Evolutionary conservation across 2,329 filamentous ascomycete genomes (phyloP).

Genomic region (Cyphellophora attinorum): DNA sequence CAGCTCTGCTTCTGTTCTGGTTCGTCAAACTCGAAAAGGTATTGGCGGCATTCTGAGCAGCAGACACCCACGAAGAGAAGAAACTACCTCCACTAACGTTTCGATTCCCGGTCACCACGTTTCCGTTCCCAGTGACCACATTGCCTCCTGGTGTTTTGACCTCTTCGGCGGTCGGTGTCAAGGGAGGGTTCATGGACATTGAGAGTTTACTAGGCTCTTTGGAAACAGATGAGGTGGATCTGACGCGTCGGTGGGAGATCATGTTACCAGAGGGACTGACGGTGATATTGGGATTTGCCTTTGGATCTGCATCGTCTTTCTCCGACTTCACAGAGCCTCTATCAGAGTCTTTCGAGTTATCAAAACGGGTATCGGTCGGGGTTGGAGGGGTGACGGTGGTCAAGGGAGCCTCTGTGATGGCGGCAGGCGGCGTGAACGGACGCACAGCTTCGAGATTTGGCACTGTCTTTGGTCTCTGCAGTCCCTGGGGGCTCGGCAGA

Average conservation of each 20-base stretch:
- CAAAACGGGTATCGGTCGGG: conserved; percentile 38
- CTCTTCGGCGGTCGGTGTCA: conserved; percentile 70
- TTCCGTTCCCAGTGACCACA: conserved; percentile 15
- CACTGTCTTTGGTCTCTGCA: conserved; percentile 6
- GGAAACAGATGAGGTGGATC: conserved; percentile 42
- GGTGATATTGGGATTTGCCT: conserved; percentile 36
- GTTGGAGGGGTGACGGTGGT: conserved; percentile 58
- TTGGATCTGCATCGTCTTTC: conserved; percentile 26
- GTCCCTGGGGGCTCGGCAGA: background rate
- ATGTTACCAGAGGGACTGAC: conserved; percentile 59
- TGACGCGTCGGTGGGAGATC: conserved; percentile 60
- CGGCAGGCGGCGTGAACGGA: conserved; percentile 19
- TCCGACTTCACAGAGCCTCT: conserved; percentile 25
- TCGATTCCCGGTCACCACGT: conserved; percentile 10
- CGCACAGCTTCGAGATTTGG: conserved; percentile 10
- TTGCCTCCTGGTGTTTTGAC: conserved; percentile 42
- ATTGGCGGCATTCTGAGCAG: conserved; percentile 82
- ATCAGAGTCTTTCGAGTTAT: background rate
- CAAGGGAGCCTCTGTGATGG: conserved; percentile 30
- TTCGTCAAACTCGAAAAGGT: conserved; percentile 59
- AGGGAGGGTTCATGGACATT: conserved; percentile 58
- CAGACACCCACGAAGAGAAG: conserved; percentile 88
- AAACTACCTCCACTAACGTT: conserved; percentile 49
- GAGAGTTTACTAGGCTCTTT: conserved; percentile 79
- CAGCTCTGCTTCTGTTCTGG: conserved; percentile 35